Evolutionary conservation across 1,284 basidiomycete genomes (phyloP).

Genomic region (Malassezia dermatis): DNA sequence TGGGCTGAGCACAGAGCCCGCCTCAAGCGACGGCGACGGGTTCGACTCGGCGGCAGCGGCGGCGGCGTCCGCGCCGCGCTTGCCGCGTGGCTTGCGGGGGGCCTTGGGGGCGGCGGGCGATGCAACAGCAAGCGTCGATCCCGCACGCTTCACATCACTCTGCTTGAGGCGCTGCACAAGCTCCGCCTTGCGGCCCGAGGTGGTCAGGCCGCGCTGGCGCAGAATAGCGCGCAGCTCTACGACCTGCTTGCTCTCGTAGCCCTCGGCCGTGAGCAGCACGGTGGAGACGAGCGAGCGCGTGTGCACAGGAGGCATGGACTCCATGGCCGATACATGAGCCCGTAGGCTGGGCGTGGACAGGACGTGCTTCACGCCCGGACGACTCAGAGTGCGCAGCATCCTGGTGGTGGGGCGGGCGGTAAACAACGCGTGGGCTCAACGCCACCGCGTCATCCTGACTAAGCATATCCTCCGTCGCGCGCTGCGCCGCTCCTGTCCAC

Average conservation of each 20-base stretch:
- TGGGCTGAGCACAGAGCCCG: slow-evolving; percentile 28
- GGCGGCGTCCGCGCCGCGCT: slow-evolving; percentile 19
- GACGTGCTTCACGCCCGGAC: slow-evolving; percentile 6
- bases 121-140: slow-evolving; percentile 28
- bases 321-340: not conserved
- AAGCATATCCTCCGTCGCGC: not conserved
- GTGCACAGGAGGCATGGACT: not conserved
- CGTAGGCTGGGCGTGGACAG: slow-evolving; percentile 9
- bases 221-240: slow-evolving; percentile 33
- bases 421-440: not conserved
- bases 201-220: slow-evolving; percentile 34
- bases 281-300: slow-evolving; percentile 27
- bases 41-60: slow-evolving; percentile 20
- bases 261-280: slow-evolving; percentile 32
- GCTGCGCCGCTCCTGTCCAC: not conserved
- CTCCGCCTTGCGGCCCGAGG: slow-evolving; percentile 33
- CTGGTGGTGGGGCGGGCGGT: not conserved
- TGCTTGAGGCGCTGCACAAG: slow-evolving; percentile 36
- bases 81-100: slow-evolving; percentile 8
- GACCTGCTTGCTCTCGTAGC: slow-evolving; percentile 31
- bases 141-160: slow-evolving; percentile 28
- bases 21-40: slow-evolving; percentile 22
- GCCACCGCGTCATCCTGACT: not conserved
- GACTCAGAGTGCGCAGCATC: slow-evolving; percentile 12
- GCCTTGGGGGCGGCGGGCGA: not conserved